Evolutionary conservation across 148 eudicot genomes (phyloP).

Genomic region (Rhododendron molle): DNA sequence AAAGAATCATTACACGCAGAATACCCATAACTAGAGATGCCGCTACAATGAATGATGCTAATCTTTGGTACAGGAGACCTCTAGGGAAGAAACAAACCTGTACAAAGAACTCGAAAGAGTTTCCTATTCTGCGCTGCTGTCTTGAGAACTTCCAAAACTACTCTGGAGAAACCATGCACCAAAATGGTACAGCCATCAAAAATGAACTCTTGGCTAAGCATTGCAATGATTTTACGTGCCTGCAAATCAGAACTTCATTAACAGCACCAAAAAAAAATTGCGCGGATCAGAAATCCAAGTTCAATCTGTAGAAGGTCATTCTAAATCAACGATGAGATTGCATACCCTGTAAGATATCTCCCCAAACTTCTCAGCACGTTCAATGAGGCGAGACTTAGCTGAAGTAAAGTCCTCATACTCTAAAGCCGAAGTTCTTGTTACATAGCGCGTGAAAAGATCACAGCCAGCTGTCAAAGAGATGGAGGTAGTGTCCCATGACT

Average conservation of each 20-base stretch:
- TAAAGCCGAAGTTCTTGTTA: slow-evolving; percentile 92
- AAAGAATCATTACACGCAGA: background rate
- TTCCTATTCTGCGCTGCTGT: slow-evolving; percentile 78
- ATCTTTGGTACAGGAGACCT: background rate
- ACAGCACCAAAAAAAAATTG: background rate
- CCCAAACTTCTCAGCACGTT: slow-evolving; percentile 98
- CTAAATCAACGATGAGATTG: slow-evolving; percentile 1
- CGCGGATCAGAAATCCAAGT: background rate
- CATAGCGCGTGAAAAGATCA: slow-evolving; percentile 94
- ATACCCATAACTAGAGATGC: background rate
- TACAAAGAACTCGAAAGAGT: slow-evolving; percentile 78
- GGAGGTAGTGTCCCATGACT: slow-evolving; percentile 98
- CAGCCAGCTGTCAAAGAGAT: slow-evolving; percentile 98
- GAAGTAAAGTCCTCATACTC: slow-evolving; percentile 93
- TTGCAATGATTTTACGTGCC: slow-evolving; percentile 92
- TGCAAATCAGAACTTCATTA: slow-evolving; percentile 23
- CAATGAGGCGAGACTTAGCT: slow-evolving; percentile 94
- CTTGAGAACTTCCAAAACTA: slow-evolving; percentile 81
- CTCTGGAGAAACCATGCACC: slow-evolving; percentile 96
- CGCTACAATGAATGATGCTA: background rate
- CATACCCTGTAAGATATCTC: slow-evolving; percentile 93
- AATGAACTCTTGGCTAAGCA: slow-evolving; percentile 94
- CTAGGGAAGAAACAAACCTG: slow-evolving; percentile 49
- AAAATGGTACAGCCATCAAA: slow-evolving; percentile 93
- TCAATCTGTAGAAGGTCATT: background rate